Base-by-base conservation (phyloP, 768 basidiomycete genomes). In the Exsudoporus frostii region DNA sequence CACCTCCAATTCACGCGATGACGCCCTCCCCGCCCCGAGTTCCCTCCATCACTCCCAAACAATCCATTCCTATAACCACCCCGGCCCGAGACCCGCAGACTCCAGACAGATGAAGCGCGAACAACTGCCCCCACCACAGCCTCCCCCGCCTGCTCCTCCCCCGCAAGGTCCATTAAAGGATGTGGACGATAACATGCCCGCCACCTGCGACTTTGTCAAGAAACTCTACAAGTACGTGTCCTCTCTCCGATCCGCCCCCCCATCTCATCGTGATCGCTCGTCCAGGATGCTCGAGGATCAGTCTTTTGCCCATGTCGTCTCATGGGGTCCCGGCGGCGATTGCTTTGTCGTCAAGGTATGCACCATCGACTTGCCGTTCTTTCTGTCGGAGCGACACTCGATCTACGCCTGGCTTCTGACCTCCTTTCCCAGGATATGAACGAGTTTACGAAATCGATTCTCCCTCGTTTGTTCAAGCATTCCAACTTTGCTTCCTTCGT, bases 401-500 rank as follows among this genome's bases (percentile, higher is more conserved):
- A 54, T 60, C 57, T 47, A 17, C 43, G 25, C 33, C 50, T 17
- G 15, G 29, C 46, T 25, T 46, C 52, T 66, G 9, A 45, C 52
- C 53, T 40, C 62, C 27, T 53, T 57, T 43, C 37, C 0, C 59
- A 79, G 81, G 93, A 95, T 76, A 95, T 95, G 90, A 95, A 92
- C 72, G 92, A 93, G 63, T 96, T 96, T 73, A 94, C 93, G 34
- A 93, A 92, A 71, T 83, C 79, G 25, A 88, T 95, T 67, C 80
- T 96, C 8, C 92, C 92, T 7, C 86, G 88, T 34, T 85, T 93
- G 78, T 96, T 96, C 83, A 94, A 95, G 69, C 92, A 96, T 67
- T 92, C 89, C 7, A 96, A 96, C 66, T 96, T 96, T 69, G 92
- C 92, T 29, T 83, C 81, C 49, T 96, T 96, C 65, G 93, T 96